phyloP scores from a whole-genome alignment of 805 yeast genomes.

The Blastobotrys muscicola region DNA sequence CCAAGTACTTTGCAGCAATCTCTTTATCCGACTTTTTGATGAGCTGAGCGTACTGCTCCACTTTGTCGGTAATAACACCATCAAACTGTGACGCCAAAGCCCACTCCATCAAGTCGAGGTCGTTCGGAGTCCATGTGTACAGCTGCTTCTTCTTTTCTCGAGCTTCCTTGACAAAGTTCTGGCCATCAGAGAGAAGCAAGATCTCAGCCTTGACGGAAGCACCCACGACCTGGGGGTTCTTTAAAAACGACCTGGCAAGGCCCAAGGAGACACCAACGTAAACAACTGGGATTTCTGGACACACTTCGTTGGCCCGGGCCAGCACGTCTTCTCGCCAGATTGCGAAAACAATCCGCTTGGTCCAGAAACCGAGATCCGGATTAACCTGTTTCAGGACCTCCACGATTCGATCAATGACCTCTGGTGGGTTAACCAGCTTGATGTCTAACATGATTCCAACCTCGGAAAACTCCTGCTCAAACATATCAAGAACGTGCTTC shows the following conservation, averaged over 20 bases:
- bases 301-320: conserved; percentile 32
- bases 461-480: conserved; percentile 26
- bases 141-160: conserved; percentile 28
- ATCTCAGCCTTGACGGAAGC: conserved; percentile 38
- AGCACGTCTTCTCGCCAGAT: conserved; percentile 43
- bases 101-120: conserved; percentile 28
- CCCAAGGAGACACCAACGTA: conserved; percentile 32
- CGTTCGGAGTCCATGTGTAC: conserved; percentile 47
- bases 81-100: conserved; percentile 29
- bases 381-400: conserved; percentile 29
- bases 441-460: conserved; percentile 41
- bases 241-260: conserved; percentile 27
- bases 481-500: conserved; percentile 3
- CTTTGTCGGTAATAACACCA: conserved; percentile 36
- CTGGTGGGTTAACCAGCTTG: conserved; percentile 38
- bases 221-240: conserved; percentile 45
- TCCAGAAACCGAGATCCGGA: conserved; percentile 38
- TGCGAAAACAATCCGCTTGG: conserved; percentile 39
- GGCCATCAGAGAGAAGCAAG: conserved; percentile 38
- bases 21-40: not conserved
- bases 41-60: conserved; percentile 9
- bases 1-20: too few species aligned
- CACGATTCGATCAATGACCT: conserved; percentile 33
- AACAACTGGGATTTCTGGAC: conserved; percentile 28
- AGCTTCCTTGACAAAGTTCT: conserved; percentile 27